Conservation (phyloP, 805 yeast genomes). For the Yamadazyma scolyti region DNA sequence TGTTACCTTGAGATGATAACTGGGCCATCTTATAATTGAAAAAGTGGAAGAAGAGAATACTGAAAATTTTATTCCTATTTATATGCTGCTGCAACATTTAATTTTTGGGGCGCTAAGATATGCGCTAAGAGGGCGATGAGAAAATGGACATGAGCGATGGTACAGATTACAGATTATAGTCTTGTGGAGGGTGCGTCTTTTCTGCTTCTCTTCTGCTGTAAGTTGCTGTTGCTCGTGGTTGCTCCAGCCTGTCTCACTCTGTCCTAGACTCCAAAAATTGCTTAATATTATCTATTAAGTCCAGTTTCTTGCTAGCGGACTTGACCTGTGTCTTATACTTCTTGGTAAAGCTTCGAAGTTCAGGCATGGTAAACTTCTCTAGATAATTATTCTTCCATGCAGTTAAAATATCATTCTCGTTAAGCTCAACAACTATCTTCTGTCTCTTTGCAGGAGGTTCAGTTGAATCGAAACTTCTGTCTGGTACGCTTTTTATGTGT, state of each 20-base stretch:
- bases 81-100: not conserved
- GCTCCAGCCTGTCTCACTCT: too few species aligned
- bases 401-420: constrained; percentile 37
- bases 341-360: constrained; percentile 37
- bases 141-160: not conserved
- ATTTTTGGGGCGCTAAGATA: not conserved
- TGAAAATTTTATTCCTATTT: not conserved
- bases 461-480: too few species aligned
- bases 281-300: constrained; percentile 38
- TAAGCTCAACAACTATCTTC: constrained; percentile 13
- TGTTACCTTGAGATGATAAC: constrained; percentile 36
- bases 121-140: constrained; percentile 5
- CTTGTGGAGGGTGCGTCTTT: too few species aligned
- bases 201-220: too few species aligned
- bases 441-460: constrained; percentile 7
- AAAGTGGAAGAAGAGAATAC: not conserved
- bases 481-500: too few species aligned
- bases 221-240: too few species aligned
- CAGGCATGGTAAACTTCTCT: constrained; percentile 36
- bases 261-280: constrained; percentile 23
- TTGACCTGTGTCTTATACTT: constrained; percentile 31
- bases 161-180: too few species aligned
- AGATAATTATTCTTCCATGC: constrained; percentile 40
- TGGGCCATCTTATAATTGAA: constrained; percentile 18
- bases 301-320: constrained; percentile 38